phyloP scores from a whole-genome alignment of 1,284 basidiomycete species.

The Tilletia indica region DNA sequence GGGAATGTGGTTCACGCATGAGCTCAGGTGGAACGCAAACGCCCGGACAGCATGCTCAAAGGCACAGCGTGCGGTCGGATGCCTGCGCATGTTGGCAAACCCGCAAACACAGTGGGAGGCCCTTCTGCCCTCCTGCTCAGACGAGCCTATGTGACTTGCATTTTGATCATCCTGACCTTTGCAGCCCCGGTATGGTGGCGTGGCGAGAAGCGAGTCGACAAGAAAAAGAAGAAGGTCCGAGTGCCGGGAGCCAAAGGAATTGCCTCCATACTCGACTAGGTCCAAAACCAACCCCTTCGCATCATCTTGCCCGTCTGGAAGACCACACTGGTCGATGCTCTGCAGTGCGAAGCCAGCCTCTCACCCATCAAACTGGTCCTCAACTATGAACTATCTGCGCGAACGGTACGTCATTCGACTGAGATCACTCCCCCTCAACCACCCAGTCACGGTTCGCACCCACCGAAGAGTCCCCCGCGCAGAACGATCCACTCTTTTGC shows the following conservation, averaged over 20 bases:
- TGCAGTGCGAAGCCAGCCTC: neutral
- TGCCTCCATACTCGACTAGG: neutral
- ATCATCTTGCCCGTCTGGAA: neutral
- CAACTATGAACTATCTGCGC: neutral
- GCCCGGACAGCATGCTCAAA: neutral
- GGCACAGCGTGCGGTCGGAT: neutral
- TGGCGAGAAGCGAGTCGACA: too few relatives aligned
- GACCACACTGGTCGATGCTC: neutral
- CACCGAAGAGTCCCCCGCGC: too few relatives aligned
- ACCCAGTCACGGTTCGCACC: neutral
- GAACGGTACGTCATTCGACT: neutral
- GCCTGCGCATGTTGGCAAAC: conserved; percentile 3
- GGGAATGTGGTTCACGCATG: neutral
- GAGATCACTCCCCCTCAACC: neutral
- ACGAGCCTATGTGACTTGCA: too few relatives aligned
- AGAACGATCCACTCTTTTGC: too few relatives aligned
- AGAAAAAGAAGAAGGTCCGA: neutral
- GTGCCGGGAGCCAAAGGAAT: neutral
- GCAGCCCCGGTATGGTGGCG: too few relatives aligned
- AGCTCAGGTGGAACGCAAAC: neutral
- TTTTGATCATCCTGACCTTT: too few relatives aligned
- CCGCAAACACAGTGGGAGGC: neutral
- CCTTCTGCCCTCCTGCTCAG: too few relatives aligned
- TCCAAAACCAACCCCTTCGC: neutral
- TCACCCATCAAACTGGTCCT: neutral